Evolutionary conservation across 495 filamentous ascomycete species (phyloP).

Genomic region (Aspergillus saccharolyticus): DNA sequence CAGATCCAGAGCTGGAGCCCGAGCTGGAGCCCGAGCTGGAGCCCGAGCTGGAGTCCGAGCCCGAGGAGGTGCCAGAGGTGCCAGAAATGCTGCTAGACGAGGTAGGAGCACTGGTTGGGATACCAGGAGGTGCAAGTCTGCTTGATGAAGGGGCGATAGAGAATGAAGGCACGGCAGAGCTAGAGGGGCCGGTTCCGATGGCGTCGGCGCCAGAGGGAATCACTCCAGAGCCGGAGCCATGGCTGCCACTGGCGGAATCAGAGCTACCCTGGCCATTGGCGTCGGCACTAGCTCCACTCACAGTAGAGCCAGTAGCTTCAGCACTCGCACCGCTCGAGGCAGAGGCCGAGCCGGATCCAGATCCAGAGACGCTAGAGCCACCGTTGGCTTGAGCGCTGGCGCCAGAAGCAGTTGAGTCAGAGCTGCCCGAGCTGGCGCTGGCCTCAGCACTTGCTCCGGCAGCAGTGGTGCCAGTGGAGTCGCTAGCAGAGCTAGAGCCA

Average conservation of each 20-base stretch:
- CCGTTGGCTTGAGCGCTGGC: background rate
- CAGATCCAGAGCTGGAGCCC: background rate
- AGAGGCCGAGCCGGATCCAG: background rate
- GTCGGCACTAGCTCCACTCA: background rate
- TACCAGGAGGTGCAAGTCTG: background rate
- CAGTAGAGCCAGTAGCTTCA: background rate
- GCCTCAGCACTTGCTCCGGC: background rate
- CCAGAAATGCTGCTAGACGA: background rate
- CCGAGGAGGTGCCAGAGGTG: background rate
- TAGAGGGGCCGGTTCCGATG: background rate
- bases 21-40: slow-evolving; percentile 1
- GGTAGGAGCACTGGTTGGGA: background rate
- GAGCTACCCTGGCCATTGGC: background rate
- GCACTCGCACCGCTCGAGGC: too few relatives aligned
- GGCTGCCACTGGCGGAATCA: background rate
- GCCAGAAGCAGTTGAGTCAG: background rate
- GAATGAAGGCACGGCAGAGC: background rate
- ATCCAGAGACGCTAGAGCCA: background rate
- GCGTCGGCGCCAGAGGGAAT: background rate
- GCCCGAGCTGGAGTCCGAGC: background rate
- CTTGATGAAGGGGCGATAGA: background rate
- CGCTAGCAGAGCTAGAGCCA: background rate
- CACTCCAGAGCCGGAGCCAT: background rate
- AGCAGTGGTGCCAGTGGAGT: background rate
- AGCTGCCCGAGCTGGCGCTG: background rate